phyloP scores from a whole-genome alignment of 1,139 yeast genomes.

The Pichia sp. region DNA sequence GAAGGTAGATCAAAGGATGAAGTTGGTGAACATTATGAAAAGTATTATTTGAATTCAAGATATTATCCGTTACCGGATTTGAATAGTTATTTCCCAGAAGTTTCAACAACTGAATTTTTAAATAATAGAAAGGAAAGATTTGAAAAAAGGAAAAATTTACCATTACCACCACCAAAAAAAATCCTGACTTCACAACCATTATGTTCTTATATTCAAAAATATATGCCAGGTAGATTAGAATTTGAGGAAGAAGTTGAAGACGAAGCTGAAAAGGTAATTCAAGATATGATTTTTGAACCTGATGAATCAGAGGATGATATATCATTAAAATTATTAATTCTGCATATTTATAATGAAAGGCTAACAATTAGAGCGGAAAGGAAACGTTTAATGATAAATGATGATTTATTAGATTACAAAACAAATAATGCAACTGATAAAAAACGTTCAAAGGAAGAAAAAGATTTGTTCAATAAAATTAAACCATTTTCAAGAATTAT shows the following conservation, averaged over 20 bases:
- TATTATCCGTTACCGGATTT: slow-evolving; percentile 81
- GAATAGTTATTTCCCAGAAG: slow-evolving; percentile 55
- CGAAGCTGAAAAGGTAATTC: slow-evolving; percentile 90
- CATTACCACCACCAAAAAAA: slow-evolving; percentile 72
- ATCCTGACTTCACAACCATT: slow-evolving; percentile 91
- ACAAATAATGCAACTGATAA: slow-evolving; percentile 71
- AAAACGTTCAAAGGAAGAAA: slow-evolving; percentile 81
- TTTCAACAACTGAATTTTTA: slow-evolving; percentile 66
- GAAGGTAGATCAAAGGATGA: slow-evolving; percentile 92
- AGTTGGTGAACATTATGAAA: slow-evolving; percentile 74
- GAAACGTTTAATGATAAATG: slow-evolving; percentile 72
- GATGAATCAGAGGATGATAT: slow-evolving; percentile 86
- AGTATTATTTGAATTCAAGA: slow-evolving; percentile 59
- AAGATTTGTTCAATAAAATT: slow-evolving; percentile 65
- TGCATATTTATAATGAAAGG: slow-evolving; percentile 85
- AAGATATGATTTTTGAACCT: slow-evolving; percentile 92
- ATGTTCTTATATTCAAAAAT: slow-evolving; percentile 95
- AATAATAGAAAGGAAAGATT: slow-evolving; percentile 63
- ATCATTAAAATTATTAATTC: slow-evolving; percentile 77
- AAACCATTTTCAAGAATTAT: slow-evolving; percentile 79
- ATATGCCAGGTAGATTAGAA: slow-evolving; percentile 97
- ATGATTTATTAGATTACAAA: slow-evolving; percentile 76
- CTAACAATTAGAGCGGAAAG: slow-evolving; percentile 90
- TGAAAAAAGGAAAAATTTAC: slow-evolving; percentile 58
- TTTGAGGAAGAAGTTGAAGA: slow-evolving; percentile 95